phyloP scores from a whole-genome alignment of 805 yeast genomes.

The Saccharomycopsis guyanensis region DNA sequence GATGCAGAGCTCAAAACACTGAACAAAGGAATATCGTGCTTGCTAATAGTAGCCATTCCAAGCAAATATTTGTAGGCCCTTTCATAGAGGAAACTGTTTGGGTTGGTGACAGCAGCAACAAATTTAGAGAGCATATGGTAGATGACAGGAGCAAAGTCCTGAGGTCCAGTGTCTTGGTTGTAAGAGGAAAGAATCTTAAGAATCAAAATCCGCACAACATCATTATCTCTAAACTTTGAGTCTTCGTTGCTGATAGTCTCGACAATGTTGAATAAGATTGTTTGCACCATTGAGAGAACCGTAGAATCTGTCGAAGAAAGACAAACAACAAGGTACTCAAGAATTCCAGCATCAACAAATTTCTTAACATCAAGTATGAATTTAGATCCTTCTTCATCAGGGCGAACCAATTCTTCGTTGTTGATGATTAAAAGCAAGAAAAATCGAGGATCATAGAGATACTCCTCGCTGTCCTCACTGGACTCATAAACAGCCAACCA shows the following conservation, averaged over 20 bases:
- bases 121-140: constrained; percentile 49
- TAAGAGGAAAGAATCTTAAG: constrained; percentile 34
- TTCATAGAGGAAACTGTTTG: constrained; percentile 71
- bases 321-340: constrained; percentile 43
- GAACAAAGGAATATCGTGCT: constrained; percentile 39
- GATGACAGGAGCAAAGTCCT: constrained; percentile 38
- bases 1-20: constrained; percentile 29
- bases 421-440: constrained; percentile 52
- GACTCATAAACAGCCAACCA: neutral
- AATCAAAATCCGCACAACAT: constrained; percentile 45
- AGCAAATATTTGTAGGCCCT: constrained; percentile 60
- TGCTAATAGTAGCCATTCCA: constrained; percentile 32
- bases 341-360: constrained; percentile 47
- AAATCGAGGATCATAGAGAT: constrained; percentile 64
- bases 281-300: constrained; percentile 32
- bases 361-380: constrained; percentile 42
- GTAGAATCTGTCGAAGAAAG: constrained; percentile 32
- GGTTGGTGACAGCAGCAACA: constrained; percentile 51
- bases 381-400: constrained; percentile 25
- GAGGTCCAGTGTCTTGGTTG: constrained; percentile 21
- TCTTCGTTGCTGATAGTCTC: constrained; percentile 34
- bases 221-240: constrained; percentile 45
- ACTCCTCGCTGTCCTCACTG: constrained; percentile 5
- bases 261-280: constrained; percentile 39
- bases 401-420: constrained; percentile 52